A percentile compares a stretch with the other conserved stretches of the same genome.
Evolutionary conservation across 108 stramenopile genomes (phyloP).

Genomic region (Skeletonema menzelii): DNA sequence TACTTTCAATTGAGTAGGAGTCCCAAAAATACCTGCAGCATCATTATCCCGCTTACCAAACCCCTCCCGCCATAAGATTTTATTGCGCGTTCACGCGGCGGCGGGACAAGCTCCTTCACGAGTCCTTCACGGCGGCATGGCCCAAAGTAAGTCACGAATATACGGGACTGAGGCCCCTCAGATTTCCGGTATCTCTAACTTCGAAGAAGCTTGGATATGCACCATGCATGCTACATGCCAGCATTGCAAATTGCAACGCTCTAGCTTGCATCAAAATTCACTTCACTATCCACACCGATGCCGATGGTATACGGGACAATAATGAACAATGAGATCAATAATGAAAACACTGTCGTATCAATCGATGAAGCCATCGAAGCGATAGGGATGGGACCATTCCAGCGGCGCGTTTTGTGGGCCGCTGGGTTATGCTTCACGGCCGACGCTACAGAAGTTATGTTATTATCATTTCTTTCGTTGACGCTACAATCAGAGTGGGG

Average conservation of each 20-base stretch:
- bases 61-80: no score
- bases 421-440: constrained; percentile 85
- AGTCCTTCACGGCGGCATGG: no score
- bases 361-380: constrained; percentile 80
- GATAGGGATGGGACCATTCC: constrained; percentile 73
- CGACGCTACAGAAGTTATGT: constrained; percentile 81
- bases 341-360: constrained; percentile 1
- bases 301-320: background rate
- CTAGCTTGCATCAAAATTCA: background rate
- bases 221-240: no score
- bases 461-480: constrained; percentile 70
- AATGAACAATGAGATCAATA: background rate
- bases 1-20: background rate
- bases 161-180: no score
- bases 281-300: background rate
- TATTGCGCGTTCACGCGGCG: no score
- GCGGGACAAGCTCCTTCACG: no score
- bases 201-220: no score
- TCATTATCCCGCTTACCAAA: no score
- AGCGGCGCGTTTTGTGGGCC: constrained; percentile 57
- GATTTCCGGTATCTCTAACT: no score
- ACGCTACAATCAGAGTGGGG: constrained; percentile 73
- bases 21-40: no score
- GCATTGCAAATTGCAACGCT: no score
- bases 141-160: no score